These are phyloP conservation scores for Acanthamoeba culbertsoni DNA, from an alignment of 208 protist genomes.

Conservation along the genomic window DNA sequence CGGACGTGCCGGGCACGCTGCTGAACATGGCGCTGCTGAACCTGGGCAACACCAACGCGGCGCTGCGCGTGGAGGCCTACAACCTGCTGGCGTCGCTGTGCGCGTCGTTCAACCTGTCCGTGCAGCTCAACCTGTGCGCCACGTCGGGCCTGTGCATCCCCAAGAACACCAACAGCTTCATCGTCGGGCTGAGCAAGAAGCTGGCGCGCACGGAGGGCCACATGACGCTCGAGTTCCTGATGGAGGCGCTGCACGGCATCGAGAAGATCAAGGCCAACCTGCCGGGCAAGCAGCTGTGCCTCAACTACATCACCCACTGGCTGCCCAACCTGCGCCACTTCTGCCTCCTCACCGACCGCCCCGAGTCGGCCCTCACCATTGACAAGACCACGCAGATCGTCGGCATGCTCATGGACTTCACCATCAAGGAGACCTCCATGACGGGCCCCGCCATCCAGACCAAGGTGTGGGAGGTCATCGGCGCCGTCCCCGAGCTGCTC, in stretches of 20 bases:
- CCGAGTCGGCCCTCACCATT: conserved; percentile 38
- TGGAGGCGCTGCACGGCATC: conserved; percentile 64
- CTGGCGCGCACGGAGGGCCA: conserved; percentile 60
- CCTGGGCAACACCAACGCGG: conserved; percentile 63
- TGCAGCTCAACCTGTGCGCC: conserved; percentile 62
- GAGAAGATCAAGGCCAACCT: conserved; percentile 59
- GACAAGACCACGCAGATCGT: conserved; percentile 62
- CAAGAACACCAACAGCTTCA: conserved; percentile 66
- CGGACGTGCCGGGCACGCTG: conserved; percentile 78
- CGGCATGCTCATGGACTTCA: conserved; percentile 67
- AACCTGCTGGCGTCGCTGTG: conserved; percentile 73
- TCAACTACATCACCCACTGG: conserved; percentile 79
- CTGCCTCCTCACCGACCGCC: conserved; percentile 7
- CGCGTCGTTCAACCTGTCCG: conserved; percentile 69
- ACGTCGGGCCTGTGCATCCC: conserved; percentile 68
- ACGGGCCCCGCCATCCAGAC: conserved; percentile 24
- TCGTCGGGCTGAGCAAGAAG: conserved; percentile 63
- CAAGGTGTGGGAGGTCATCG: conserved; percentile 60
- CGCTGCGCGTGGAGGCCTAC: conserved; percentile 72
- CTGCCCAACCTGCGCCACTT: conserved; percentile 67
- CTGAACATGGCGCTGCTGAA: conserved; percentile 81
- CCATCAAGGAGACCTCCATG: conserved; percentile 61
- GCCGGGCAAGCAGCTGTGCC: conserved; percentile 69
- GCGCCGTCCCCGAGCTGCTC: neutral
- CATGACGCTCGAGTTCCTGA: conserved; percentile 76